Evolutionary conservation across 768 basidiomycete genomes (phyloP), one percentile per base, ranked within the genome.

Genomic region (Mycena kentingensis): DNA sequence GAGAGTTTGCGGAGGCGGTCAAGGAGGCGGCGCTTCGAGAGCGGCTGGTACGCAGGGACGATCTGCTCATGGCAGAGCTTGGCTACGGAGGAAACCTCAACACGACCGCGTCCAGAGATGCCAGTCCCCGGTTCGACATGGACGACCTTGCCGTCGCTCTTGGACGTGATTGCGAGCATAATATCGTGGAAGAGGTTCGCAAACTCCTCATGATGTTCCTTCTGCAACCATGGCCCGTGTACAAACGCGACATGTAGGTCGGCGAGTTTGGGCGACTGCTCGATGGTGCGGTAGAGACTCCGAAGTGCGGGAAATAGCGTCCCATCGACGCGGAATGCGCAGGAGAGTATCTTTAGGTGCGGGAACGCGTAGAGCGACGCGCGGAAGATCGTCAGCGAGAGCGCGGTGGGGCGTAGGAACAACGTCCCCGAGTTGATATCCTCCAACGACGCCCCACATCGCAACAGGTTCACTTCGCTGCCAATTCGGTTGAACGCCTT

Each of bases 101-200:
- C 19, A 25, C 41, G 41, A 5, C 41, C 41, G 12, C 41, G 24
- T 10, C 11, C 11, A 27, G 12, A 8, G 7, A 7, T 12, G 21
- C 41, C 7, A 19, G 19, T 42, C 7, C 41, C 41, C 21, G 41
- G 41, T 8, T 42, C 41, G 22, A 26, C 19, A 42, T 42, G 41
- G 6, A 42, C 41, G 41, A 42, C 41, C 6, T 42, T 19, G 8
- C 41, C 41, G 26, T 42, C 41, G 21, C 41, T 24, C 25, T 42
- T 42, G 7, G 41, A 42, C 6, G 41, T 42, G 22, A 42, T 42
- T 11, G 41, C 41, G 26, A 26, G 12, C 41, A 26, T 25, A 24
- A 42, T 19, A 24, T 42, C 41, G 41, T 42, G 41, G 24, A 42
- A 42, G 22, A 42, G 41, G 25, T 42, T 42, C 22, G 41, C 41